Evolutionary conservation across 306 rosid species (phyloP), one percentile per base, ranked within the genome.

Genomic region (Inga laurina): DNA sequence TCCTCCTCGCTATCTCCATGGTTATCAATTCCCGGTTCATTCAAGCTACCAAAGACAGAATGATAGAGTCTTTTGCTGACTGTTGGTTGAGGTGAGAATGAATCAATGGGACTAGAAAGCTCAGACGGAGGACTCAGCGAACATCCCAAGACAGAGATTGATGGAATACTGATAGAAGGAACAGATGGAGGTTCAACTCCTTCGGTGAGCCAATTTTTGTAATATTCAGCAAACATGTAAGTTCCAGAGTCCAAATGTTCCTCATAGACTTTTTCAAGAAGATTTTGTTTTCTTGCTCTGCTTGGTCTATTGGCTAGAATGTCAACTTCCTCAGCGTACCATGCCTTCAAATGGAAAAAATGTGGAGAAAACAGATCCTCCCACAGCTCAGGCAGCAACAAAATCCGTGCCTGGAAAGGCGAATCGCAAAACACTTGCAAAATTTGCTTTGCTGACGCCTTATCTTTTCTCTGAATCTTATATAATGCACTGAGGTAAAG

Each of bases 151-250:
- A 76, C 54, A 13, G 88, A 75, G 61, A 81, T 75, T 21, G 93
- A 83, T 64, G 98, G 97, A 83, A 88, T 71, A 30, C 76, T 69
- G 72, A 93, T 82, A 21, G 87, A 86, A 83, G 98, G 98, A 73
- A 86, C 51, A 27, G 90, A 5, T 77, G 97, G 94, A 84, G 90
- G 81, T 70, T 88, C 95, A 76, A 74, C 92, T 79, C 97, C 94
- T 84, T 90, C 97, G 14, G 86, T 87, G 34, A 95, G 93, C 98
- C 98, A 95, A 71, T 90, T 94, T 87, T 90, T 93, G 90, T 93
- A 93, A 90, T 93, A 95, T 49, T 84, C 78, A 46, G 95, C 89
- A 81, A 89, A 89, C 12, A 83, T 79, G 64, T 66, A 83, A 78
- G 97, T 93, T 62, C 94, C 92, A 35, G 93, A 89, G 80, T 95